A percentile compares a stretch with the other conserved stretches of the same genome.
Conservation (phyloP, 163 green algal genomes). For the Coccomyxa subellipsoidea region DNA sequence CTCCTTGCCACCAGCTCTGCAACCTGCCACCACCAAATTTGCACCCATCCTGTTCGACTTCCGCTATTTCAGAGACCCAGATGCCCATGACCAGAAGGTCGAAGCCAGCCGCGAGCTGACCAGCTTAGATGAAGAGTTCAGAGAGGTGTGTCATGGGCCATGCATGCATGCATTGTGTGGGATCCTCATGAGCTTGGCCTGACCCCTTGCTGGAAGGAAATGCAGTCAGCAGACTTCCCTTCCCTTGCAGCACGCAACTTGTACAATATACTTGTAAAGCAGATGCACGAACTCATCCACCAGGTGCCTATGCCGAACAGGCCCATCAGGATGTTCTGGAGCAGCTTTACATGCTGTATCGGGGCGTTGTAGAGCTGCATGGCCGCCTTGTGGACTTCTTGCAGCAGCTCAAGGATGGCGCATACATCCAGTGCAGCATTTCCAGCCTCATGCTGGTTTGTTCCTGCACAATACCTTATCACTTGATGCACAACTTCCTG, state of each 20-base stretch:
- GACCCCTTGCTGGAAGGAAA: no score
- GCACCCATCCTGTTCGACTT: constrained; percentile 23
- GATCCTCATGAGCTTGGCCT: no score
- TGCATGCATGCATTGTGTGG: constrained; percentile 6
- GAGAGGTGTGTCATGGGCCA: constrained; percentile 1
- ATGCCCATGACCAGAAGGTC: constrained; percentile 2
- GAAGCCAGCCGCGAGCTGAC: constrained; percentile 12
- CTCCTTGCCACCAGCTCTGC: constrained; percentile 7
- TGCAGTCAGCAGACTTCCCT: no score
- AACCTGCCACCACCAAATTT: not conserved
- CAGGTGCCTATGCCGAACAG: constrained; percentile 13
- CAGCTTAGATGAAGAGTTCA: constrained; percentile 14
- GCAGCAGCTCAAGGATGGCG: not conserved
- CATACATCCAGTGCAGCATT: constrained; percentile 18
- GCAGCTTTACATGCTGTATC: constrained; percentile 14
- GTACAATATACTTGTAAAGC: no score
- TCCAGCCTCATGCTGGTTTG: constrained; percentile 7
- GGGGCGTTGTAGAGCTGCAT: constrained; percentile 18
- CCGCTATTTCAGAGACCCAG: constrained; percentile 16
- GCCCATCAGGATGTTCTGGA: not conserved
- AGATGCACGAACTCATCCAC: no score
- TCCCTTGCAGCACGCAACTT: no score
- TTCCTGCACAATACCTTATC: not conserved
- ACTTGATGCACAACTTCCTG: not conserved
- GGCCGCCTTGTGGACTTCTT: constrained; percentile 8